Evolutionary conservation across 129 eudicot species (phyloP).

Genomic region (Smallanthus sonchifolius): DNA sequence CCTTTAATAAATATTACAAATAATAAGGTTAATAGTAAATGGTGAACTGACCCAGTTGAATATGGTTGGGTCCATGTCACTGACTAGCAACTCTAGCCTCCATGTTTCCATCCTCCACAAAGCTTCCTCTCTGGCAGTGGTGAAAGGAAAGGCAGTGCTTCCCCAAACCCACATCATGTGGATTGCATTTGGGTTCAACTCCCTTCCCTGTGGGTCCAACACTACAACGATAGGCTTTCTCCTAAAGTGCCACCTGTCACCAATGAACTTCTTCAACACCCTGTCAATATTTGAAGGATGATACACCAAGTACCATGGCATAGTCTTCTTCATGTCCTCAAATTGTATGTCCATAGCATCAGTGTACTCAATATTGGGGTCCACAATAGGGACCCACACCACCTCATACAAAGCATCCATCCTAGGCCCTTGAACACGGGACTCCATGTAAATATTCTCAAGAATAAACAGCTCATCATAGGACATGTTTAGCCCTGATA

Average conservation of each 20-base stretch:
- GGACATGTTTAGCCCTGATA: conserved; percentile 60
- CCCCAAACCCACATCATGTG: conserved; percentile 82
- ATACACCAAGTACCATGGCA: conserved; percentile 66
- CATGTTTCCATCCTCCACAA: conserved; percentile 61
- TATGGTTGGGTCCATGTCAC: conserved; percentile 47
- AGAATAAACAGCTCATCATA: conserved; percentile 45
- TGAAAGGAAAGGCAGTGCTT: conserved; percentile 53
- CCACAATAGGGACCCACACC: conserved; percentile 63
- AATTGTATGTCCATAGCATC: conserved; percentile 30
- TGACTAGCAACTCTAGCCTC: conserved; percentile 55
- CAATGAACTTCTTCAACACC: conserved; percentile 38
- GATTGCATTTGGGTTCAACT: conserved; percentile 52
- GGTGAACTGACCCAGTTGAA: conserved; percentile 42
- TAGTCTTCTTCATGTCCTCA: conserved; percentile 33
- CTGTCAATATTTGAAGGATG: conserved; percentile 42
- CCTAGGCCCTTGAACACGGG: conserved; percentile 35
- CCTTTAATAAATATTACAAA: too few relatives aligned
- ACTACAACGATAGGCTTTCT: conserved; percentile 57
- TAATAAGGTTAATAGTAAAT: not conserved
- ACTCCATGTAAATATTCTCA: conserved; percentile 44
- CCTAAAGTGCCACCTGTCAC: conserved; percentile 58
- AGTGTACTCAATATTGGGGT: conserved; percentile 36
- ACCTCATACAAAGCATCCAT: conserved; percentile 43
- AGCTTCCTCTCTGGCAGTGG: conserved; percentile 40
- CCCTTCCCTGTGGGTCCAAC: conserved; percentile 60